Conservation (phyloP, 2,329 filamentous ascomycete species). For the Fusarium chaquense region DNA sequence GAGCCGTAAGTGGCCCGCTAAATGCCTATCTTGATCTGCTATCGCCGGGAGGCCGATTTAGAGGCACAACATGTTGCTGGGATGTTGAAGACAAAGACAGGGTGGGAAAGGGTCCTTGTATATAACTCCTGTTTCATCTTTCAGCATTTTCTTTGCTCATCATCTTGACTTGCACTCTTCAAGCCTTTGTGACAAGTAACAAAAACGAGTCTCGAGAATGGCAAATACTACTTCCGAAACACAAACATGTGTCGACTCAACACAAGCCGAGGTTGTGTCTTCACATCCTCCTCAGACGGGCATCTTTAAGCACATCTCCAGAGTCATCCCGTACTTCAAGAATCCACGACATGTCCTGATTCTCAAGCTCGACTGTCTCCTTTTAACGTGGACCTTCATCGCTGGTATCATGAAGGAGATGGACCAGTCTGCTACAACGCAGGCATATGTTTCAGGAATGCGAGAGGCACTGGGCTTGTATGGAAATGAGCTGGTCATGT, state of each 20-base stretch:
- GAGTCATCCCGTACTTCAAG: constrained; percentile 44
- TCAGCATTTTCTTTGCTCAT: not conserved
- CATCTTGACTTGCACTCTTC: not conserved
- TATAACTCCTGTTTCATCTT: constrained; percentile 33
- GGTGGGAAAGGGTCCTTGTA: constrained; percentile 10
- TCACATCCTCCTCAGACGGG: constrained; percentile 28
- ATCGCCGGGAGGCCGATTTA: not conserved
- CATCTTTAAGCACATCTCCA: constrained; percentile 39
- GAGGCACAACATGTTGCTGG: not conserved
- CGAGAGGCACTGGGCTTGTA: constrained; percentile 52
- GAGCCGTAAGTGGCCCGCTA: constrained; percentile 33
- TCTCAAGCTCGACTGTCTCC: constrained; percentile 53
- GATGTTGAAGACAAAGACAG: constrained; percentile 12
- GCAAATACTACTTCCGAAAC: constrained; percentile 2
- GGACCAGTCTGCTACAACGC: constrained; percentile 54
- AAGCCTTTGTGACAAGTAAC: not conserved
- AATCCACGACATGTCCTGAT: constrained; percentile 51
- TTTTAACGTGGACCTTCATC: constrained; percentile 54
- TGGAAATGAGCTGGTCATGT: constrained; percentile 67
- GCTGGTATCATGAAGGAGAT: constrained; percentile 55
- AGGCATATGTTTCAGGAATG: constrained; percentile 56
- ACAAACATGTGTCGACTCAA: not conserved
- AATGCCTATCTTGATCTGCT: constrained; percentile 27
- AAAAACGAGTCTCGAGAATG: constrained; percentile 10
- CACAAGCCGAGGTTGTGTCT: not conserved